These are phyloP conservation scores for Emergomyces orientalis DNA, from an alignment of 2,329 filamentous ascomycete genomes.

Conservation along the genomic window DNA sequence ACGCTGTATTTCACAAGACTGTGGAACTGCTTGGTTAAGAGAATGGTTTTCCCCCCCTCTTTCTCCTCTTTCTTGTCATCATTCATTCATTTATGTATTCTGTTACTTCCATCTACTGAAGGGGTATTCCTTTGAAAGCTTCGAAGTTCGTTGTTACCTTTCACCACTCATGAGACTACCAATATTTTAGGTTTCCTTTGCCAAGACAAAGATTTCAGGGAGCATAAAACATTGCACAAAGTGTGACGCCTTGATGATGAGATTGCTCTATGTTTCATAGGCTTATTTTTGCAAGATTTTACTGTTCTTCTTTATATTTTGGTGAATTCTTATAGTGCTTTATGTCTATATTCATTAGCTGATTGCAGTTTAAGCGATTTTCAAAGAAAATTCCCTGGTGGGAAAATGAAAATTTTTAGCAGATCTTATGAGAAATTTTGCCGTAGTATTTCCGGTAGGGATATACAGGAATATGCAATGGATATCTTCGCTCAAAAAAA, in stretches of 20 bases:
- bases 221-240: not conserved
- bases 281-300: not conserved
- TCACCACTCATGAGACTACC: no score
- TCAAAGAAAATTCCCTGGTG: not conserved
- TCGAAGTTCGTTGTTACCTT: no score
- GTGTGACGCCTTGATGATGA: not conserved
- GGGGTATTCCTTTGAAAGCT: no score
- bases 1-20: no score
- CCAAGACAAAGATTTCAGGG: not conserved
- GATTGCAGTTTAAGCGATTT: not conserved
- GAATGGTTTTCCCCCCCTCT: not conserved
- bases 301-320: not conserved
- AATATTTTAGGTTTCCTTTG: not conserved
- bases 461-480: not conserved
- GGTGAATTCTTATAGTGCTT: not conserved
- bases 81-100: not conserved
- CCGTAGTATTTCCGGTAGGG: not conserved
- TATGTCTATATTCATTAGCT: not conserved
- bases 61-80: not conserved
- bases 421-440: not conserved
- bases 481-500: not conserved
- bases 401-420: no score
- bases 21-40: not conserved
- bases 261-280: not conserved
- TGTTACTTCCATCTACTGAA: no score